Evolutionary conservation across 257 asterid genomes (phyloP), one percentile per base, ranked within the genome.

Genomic region (Catharanthus roseus): DNA sequence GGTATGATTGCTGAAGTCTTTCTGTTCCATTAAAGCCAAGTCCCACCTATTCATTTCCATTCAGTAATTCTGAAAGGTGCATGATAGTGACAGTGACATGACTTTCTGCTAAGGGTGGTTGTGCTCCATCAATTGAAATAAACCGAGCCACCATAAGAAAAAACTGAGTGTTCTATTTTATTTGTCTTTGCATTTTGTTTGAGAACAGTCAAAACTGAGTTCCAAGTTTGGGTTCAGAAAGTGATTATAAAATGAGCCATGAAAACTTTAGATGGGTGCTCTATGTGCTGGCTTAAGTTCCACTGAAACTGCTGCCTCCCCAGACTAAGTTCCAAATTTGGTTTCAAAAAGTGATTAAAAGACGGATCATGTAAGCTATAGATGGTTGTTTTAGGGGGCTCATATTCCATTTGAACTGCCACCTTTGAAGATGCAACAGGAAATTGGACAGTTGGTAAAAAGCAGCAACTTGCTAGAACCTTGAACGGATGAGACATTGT

Each of bases 1-100:
- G 65, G 99, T 93, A 86, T 50, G 86, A 74, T 55, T 53, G 63
- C 53, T 7, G 39, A 49, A 10, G 67, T 73, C 70, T 75, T 57
- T 56, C 31, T 56, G 63, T 56, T 56, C 36, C 63, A 56, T 28
- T 10, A 11, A 56, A 28, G 21, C 41, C 39, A 58, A 29, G n/a
- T 39, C 39, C 34, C 23, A 56, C 1, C 4, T 49, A 16, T 11
- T 57, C 12, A 13, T 57, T 57, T 57, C n/a, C 19, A 26, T 57
- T 13, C n/a, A 13, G 28, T 58, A 58, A 29, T 58, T 12, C n/a
- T 29, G 18, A 26, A 56, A 58, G 29, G 18, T 29, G 1, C 36
- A 31, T 13, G 13, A 28, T 29, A 29, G 42, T 8, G 42, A 38
- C 42, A 34, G 13, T n/a, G 38, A 58, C 53, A 58, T 15, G 5